A percentile compares a stretch with the other conserved stretches of the same genome.
These are phyloP conservation scores for Chrysanthemum seticuspe DNA, from an alignment of 129 eudicot genomes.

Conservation along the genomic window DNA sequence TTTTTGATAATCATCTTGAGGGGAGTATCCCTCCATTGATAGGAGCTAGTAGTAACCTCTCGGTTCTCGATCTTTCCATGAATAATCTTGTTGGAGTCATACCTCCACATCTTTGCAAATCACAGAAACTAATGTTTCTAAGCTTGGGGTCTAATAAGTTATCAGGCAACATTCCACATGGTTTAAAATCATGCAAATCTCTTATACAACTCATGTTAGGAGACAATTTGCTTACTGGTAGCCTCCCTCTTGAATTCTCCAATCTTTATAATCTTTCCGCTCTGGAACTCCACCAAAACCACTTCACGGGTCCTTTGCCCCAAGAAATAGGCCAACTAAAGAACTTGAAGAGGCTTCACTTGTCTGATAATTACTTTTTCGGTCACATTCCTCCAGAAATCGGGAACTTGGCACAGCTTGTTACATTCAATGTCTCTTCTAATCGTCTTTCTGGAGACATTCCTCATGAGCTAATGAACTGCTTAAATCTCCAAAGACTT, in stretches of 20 bases:
- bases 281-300: constrained; percentile 74
- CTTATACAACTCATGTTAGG: constrained; percentile 76
- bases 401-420: constrained; percentile 70
- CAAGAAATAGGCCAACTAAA: constrained; percentile 61
- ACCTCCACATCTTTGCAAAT: constrained; percentile 67
- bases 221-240: constrained; percentile 73
- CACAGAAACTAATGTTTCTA: constrained; percentile 63
- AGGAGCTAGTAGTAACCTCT: constrained; percentile 64
- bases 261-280: constrained; percentile 75
- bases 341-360: constrained; percentile 62
- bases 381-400: constrained; percentile 73
- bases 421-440: constrained; percentile 74
- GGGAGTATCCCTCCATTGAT: constrained; percentile 75
- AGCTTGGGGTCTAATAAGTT: constrained; percentile 83
- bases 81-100: constrained; percentile 68
- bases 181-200: constrained; percentile 68
- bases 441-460: constrained; percentile 62
- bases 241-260: constrained; percentile 65
- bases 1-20: constrained; percentile 67
- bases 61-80: constrained; percentile 69
- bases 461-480: constrained; percentile 69
- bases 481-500: constrained; percentile 75
- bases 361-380: constrained; percentile 63
- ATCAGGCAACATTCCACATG: constrained; percentile 77
- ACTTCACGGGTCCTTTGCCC: constrained; percentile 76